Evolutionary conservation across 768 basidiomycete species (phyloP), one percentile per base, ranked within the genome.

Genomic region (Hygrocybe coccinea): DNA sequence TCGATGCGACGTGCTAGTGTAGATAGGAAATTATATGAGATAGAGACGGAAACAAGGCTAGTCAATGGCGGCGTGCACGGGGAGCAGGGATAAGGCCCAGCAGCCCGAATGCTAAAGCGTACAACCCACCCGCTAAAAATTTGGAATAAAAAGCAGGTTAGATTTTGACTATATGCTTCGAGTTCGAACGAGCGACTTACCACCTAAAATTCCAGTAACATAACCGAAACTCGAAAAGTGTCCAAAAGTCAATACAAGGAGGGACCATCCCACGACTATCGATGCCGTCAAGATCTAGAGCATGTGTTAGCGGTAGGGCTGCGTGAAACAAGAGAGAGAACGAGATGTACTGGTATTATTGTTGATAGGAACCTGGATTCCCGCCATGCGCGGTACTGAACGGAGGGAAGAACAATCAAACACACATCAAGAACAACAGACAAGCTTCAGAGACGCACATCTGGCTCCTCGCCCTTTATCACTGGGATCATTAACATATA

Each of bases 11-110:
- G 29, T 29, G 4, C 8, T 4, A 8, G 38, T 14, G 51, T 29
- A 45, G 56, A 34, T 21, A 14, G 24, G 24, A 25, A 45, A 33
- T 47, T 46, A 17, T 29, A 53, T 46, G 48, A 34, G 52, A 45
- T 51, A 21, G 10, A 22, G 43, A 39, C 25, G 22, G 43, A 34
- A 19, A n/a, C 24, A 24, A 17, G 17, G 29, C 22, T 22, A 24
- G 24, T 54, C 41, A 54, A 4, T 33, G 21, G 24, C 52, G 52
- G n/a, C 52, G 52, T 25, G 79, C 71, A 67, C 74, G 79, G 11
- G 87, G 87, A 22, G 80, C 79, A 12, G 87, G 86, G 50, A 90
- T 71, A 19, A 91, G 74, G 2, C 87, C 89, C 55, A 91, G 77
- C 35, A 89, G 67, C n/a, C 89, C 89, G 63, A 91, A 87, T 17